Evolutionary conservation across 768 basidiomycete genomes (phyloP).

Genomic region (Naganishia antarctica): DNA sequence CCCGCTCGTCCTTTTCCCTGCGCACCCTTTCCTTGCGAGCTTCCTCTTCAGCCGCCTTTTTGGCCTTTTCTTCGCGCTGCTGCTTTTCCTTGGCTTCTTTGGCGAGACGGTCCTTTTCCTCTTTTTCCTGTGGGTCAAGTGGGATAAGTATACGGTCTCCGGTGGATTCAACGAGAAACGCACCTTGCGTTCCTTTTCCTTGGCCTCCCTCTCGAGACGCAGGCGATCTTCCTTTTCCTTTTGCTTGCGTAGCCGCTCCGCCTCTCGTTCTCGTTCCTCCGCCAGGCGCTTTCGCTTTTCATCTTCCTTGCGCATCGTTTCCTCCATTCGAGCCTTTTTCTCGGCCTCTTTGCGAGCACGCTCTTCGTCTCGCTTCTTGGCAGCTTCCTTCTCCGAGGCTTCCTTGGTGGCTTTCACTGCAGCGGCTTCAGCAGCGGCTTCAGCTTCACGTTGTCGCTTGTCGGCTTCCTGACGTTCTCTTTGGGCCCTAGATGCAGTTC

Average conservation of each 20-base stretch:
- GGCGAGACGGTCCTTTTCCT: conserved; percentile 58
- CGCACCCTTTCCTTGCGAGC: conserved; percentile 38
- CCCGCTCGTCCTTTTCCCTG: conserved; percentile 46
- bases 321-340: conserved; percentile 49
- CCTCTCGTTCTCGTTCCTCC: conserved; percentile 52
- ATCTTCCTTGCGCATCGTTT: conserved; percentile 73
- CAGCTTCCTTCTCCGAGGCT: conserved; percentile 72
- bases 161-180: conserved; percentile 62
- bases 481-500: conserved; percentile 86
- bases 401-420: conserved; percentile 68
- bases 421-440: conserved; percentile 80
- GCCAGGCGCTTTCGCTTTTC: conserved; percentile 58
- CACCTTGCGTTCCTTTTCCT: conserved; percentile 52
- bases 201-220: conserved; percentile 42
- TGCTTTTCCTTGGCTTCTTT: conserved; percentile 57
- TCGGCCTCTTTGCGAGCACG: conserved; percentile 68
- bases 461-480: conserved; percentile 91
- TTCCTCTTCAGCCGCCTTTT: conserved; percentile 51
- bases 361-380: conserved; percentile 81
- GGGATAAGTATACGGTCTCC: conserved; percentile 53
- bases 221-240: conserved; percentile 52
- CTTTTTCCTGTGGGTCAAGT: conserved; percentile 45
- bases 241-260: conserved; percentile 64
- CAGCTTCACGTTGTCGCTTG: conserved; percentile 72
- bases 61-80: conserved; percentile 64